A percentile compares a stretch with the other conserved stretches of the same genome.
Conservation (phyloP, 176 grass and related monocot species). For the Zoysia japonica region DNA sequence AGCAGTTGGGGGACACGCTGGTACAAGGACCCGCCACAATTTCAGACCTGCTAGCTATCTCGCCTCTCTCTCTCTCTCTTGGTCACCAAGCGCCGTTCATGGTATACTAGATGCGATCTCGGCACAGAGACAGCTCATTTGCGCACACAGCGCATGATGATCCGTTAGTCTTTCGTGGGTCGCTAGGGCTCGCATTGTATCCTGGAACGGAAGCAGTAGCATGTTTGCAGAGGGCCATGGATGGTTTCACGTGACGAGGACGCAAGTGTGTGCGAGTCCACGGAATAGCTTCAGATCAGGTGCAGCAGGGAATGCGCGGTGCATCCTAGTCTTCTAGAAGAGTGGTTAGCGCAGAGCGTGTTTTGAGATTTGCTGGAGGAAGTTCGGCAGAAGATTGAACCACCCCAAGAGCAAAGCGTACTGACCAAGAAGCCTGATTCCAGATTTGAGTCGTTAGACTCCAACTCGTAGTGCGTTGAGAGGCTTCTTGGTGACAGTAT, state of each 20-base stretch:
- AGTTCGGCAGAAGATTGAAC: neutral
- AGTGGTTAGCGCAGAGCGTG: neutral
- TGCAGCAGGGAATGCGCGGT: neutral
- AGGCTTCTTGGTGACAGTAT: neutral
- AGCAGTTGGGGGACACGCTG: slow-evolving; percentile 40
- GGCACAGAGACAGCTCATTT: slow-evolving; percentile 23
- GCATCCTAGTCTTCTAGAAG: neutral
- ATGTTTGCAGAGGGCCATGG: neutral
- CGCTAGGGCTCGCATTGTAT: neutral
- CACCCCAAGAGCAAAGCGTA: neutral
- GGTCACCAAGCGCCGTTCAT: neutral
- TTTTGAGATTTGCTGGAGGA: neutral
- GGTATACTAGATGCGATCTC: slow-evolving; percentile 28
- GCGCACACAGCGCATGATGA: neutral
- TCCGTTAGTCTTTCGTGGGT: neutral
- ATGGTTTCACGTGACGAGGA: neutral
- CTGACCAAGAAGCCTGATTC: neutral
- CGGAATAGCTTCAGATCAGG: neutral
- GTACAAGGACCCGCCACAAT: slow-evolving; percentile 35
- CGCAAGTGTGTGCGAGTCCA: neutral
- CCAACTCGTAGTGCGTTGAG: neutral
- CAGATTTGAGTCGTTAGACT: too few species aligned
- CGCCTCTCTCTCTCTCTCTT: neutral
- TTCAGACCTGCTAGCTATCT: neutral
- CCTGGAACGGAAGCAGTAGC: neutral